These are phyloP conservation scores for Diaporthe citrichinensis DNA, from an alignment of 2,329 filamentous ascomycete species.

Conservation along the genomic window DNA sequence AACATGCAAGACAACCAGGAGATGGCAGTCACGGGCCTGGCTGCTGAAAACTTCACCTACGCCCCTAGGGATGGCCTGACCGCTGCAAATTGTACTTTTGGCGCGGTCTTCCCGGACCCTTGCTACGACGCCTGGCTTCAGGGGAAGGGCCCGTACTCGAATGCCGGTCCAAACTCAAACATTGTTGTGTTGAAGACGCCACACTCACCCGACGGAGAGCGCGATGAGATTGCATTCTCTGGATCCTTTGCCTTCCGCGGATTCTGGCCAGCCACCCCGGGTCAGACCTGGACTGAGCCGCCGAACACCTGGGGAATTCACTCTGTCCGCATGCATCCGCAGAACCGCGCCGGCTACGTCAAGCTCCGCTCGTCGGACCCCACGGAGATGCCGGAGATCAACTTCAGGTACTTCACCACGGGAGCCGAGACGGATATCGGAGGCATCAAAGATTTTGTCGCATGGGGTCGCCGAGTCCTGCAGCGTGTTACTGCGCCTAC, in stretches of 20 bases:
- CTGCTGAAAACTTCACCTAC: conserved; percentile 44
- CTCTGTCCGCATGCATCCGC: conserved; percentile 48
- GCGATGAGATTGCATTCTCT: conserved; percentile 67
- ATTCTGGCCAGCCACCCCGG: conserved; percentile 55
- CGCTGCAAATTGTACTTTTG: not conserved
- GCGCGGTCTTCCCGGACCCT: not conserved
- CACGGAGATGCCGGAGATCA: conserved; percentile 72
- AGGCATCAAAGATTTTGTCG: conserved; percentile 52
- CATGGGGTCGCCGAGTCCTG: conserved; percentile 43
- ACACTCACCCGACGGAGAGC: conserved; percentile 56
- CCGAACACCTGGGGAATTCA: conserved; percentile 41
- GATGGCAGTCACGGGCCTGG: conserved; percentile 50
- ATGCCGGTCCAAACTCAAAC: conserved; percentile 38
- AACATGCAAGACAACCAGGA: conserved; percentile 63
- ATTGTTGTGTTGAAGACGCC: conserved; percentile 49
- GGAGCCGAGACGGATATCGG: conserved; percentile 62
- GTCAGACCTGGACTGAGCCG: conserved; percentile 50
- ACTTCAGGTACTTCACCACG: conserved; percentile 70
- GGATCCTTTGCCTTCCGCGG: conserved; percentile 61
- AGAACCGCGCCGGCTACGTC: conserved; percentile 74
- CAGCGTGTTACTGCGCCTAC: conserved; percentile 11
- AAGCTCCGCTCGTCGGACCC: conserved; percentile 72
- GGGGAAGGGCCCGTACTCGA: conserved; percentile 18
- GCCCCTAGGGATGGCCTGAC: conserved; percentile 35
- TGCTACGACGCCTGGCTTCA: conserved; percentile 23